These are phyloP conservation scores for Sanguinoderma infundibulare DNA, from an alignment of 1,284 basidiomycete species.

Conservation along the genomic window DNA sequence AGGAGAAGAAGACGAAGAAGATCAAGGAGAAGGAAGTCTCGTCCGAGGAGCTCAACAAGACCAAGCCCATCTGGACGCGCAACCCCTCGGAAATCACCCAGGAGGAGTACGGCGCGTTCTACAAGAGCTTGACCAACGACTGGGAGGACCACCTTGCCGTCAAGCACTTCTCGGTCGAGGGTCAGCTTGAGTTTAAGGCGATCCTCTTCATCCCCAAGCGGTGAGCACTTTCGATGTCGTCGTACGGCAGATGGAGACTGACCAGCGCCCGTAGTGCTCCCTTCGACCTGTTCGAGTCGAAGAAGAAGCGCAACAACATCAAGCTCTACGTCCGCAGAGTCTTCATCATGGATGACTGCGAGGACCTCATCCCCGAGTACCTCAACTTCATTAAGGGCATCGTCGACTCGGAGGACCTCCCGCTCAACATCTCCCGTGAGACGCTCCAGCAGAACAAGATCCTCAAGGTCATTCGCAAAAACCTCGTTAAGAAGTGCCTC, in stretches of 20 bases:
- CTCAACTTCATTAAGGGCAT: conserved; percentile 99
- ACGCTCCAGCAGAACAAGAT: conserved; percentile 99
- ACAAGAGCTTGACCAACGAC: conserved; percentile 99
- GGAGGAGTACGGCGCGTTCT: conserved; percentile 97
- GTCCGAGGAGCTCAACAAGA: conserved; percentile 99
- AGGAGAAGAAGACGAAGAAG: conserved; percentile 97
- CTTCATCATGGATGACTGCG: conserved; percentile 99
- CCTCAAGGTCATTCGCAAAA: conserved; percentile 98
- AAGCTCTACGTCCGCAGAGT: conserved; percentile 99
- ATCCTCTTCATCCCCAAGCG: conserved; percentile 98
- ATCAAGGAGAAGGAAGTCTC: conserved; percentile 90
- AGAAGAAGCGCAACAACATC: conserved; percentile 99
- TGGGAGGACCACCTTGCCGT: conserved; percentile 99
- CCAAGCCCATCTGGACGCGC: conserved; percentile 99
- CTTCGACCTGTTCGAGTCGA: conserved; percentile 99
- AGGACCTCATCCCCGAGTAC: conserved; percentile 99
- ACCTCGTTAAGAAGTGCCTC: conserved; percentile 98
- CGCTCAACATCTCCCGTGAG: conserved; percentile 99
- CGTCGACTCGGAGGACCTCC: conserved; percentile 99
- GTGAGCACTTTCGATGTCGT: conserved; percentile 46
- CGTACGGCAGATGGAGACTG: background rate
- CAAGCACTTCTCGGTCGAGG: conserved; percentile 99
- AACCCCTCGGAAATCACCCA: conserved; percentile 92
- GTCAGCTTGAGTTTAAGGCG: conserved; percentile 99
- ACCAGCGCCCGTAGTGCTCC: conserved; percentile 67